Percentiles rank a stretch among this genome's conserved stretches.
Evolutionary conservation across 2,329 filamentous ascomycete genomes (phyloP).

Genomic region (Calonectria montana): DNA sequence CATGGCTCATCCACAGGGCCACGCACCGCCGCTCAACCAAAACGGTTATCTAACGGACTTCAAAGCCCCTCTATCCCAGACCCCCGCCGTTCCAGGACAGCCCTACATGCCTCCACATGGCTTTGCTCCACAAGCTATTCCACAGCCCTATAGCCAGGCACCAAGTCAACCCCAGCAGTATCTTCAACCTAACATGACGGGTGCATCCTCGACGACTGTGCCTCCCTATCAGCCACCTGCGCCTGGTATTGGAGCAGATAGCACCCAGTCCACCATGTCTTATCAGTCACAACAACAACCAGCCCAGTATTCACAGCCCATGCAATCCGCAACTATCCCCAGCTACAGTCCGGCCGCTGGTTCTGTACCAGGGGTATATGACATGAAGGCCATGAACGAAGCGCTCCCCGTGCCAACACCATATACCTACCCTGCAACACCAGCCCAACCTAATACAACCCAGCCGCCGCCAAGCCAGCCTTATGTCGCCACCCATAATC

Average conservation of each 20-base stretch:
- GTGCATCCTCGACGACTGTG: background rate
- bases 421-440: background rate
- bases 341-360: background rate
- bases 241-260: background rate
- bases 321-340: background rate
- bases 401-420: conserved; percentile 25
- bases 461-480: background rate
- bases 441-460: background rate
- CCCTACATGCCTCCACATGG: background rate
- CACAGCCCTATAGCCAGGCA: conserved; percentile 19
- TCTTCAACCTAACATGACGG: background rate
- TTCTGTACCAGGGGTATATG: conserved; percentile 8
- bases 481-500: background rate
- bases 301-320: background rate
- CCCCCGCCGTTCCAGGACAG: background rate
- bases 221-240: background rate
- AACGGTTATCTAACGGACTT: conserved; percentile 17
- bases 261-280: background rate
- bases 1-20: background rate
- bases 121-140: background rate
- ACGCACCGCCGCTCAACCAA: background rate
- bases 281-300: conserved; percentile 1
- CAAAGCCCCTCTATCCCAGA: background rate
- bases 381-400: conserved; percentile 25
- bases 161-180: background rate